Evolutionary conservation across 2,329 filamentous ascomycete genomes (phyloP), one percentile per base, ranked within the genome.

Genomic region (Pseudopithomyces chartarum): DNA sequence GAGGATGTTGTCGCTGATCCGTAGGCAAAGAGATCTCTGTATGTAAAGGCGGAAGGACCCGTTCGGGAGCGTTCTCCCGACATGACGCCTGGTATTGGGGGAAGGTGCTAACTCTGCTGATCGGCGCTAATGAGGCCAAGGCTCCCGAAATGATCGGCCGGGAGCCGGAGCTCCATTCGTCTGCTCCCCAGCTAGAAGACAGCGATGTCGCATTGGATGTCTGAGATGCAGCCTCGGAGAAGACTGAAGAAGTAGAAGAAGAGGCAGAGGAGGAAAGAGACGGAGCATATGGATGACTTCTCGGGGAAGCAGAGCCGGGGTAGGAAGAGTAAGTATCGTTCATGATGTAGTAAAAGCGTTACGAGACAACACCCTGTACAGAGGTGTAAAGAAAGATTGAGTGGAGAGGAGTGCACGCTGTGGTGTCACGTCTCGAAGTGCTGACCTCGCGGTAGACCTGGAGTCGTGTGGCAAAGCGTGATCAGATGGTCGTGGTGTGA

Each of bases 201-300:
- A 84, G 76, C 53, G 86, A 87, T 59, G 71, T 78, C 39, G 87
- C 87, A 58, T 88, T 87, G 67, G 89, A 86, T 52, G 90, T 91
- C 77, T 91, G 88, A 54, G 87, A 88, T 49, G 82, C 71, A 39
- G 76, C 75, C 70, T 85, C 84, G 63, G 91, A 95, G 82, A 91
- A 95, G 67, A 92, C 83, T 33, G 91, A 95, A 54, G 87, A 85
- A 56, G 88, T 85, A 19, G 90, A 92, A 54, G 89, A 89, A 29
- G 90, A 92, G 56, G 89, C 86, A 65, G 90, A 90, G 55, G 89
- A 89, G 70, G 88, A 86, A 81, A 92, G 79, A 40, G 89, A 88
- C 57, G 87, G 85, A 73, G 85, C 85, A 77, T 91, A 93, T 63
- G 87, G 84, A 70, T 81, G 78, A 69, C 75, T 76, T 64, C 66